Evolutionary conservation across 169 alveolate species (phyloP), one percentile per base, ranked within the genome.

Genomic region (Plasmodium vinckei): DNA sequence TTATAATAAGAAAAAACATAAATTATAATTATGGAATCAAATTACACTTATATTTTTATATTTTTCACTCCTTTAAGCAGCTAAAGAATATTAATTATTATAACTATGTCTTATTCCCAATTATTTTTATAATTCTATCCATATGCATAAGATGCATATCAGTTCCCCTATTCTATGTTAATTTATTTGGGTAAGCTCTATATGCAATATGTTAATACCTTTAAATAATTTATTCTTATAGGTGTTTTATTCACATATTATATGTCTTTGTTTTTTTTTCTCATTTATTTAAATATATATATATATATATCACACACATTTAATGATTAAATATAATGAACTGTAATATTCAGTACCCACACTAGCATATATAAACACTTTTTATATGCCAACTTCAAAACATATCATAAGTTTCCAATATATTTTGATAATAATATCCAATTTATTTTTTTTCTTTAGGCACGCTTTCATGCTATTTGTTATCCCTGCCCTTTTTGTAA

Each of bases 31-130:
- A 33, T 9, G 25, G 9, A 33, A 21, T 44, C 56, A 9, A 27
- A 25, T 46, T 3, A n/a, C 2, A 15, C 12, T 39, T 53, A 2
- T 25, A 23, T 33, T 19, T 27, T 65, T 67, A 12, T 53, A 33
- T 33, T 33, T 33, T 33, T 5, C 42, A 33, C 7, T 17, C 56
- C 15, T 57, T 33, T 53, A 9, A 54, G n/a, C 72, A 82, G 90
- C 5, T 82, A 82, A 82, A 82, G 39, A 82, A 82, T 21, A 82
- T 82, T 25, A 51, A 47, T 17, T 82, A 82, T 69, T 82, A 67
- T 70, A 82, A 82, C 61, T 82, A 82, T 63, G 61, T 65, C 64
- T 44, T 82, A 69, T 65, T 68, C 51, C 90, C 90, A n/a, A n/a
- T 65, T 57, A 19, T 82, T 57, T 64, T 82, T 21, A 10, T 82